Conservation (phyloP, 345 rosid genomes). For the Gossypium stocksii region DNA sequence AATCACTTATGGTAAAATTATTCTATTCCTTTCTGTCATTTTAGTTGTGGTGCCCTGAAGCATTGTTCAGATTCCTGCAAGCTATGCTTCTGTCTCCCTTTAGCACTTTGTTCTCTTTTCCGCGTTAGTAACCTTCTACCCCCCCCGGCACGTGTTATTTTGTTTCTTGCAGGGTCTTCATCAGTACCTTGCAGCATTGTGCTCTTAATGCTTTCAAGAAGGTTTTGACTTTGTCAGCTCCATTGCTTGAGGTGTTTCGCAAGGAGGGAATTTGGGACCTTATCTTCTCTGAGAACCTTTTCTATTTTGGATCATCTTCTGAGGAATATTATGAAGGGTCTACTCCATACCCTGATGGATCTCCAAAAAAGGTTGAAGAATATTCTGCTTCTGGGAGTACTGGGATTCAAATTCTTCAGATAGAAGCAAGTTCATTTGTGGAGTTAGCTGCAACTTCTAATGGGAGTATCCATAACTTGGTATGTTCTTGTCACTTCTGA, state of each 20-base stretch:
- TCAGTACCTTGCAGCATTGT: conserved; percentile 47
- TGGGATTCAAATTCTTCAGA: conserved; percentile 47
- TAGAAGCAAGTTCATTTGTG: conserved; percentile 53
- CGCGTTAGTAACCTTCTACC: neutral
- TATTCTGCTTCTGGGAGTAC: conserved; percentile 22
- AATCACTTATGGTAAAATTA: conserved; percentile 43
- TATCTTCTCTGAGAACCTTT: conserved; percentile 65
- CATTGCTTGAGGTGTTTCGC: conserved; percentile 46
- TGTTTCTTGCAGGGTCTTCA: conserved; percentile 42
- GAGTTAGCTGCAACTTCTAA: conserved; percentile 60
- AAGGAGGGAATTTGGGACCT: conserved; percentile 76
- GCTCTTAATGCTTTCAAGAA: conserved; percentile 50
- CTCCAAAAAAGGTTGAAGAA: conserved; percentile 24
- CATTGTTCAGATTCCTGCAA: neutral
- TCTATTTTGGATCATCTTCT: conserved; percentile 44
- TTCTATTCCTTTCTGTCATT: neutral
- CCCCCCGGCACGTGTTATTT: neutral
- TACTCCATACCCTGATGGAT: conserved; percentile 19
- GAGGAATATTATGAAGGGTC: conserved; percentile 35
- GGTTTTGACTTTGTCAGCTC: conserved; percentile 51
- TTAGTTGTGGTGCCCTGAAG: neutral
- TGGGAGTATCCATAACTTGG: conserved; percentile 55
- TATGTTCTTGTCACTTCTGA: conserved; percentile 21
- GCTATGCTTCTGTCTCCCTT: conserved; percentile 12
- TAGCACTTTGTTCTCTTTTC: neutral